A percentile compares a stretch with the other conserved stretches of the same genome.
Conservation (phyloP, 192 early-diverging fungal species). For the Umbelopsis sp. region DNA sequence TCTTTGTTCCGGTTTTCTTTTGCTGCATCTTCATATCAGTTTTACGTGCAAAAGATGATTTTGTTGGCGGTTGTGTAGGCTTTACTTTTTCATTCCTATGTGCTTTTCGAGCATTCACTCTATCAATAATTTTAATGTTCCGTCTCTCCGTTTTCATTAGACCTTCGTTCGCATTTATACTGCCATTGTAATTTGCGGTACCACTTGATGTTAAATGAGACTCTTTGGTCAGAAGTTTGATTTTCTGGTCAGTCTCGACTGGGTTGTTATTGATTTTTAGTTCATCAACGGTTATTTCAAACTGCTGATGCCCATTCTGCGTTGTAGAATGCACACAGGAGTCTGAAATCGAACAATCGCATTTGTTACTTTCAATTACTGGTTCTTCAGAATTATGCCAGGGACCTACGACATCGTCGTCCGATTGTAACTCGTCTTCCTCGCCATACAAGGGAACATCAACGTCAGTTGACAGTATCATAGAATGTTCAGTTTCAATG, state of each 20-base stretch:
- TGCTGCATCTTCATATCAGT: conserved; percentile 25
- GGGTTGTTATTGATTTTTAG: too few species aligned
- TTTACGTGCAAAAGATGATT: conserved; percentile 21
- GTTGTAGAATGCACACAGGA: too few species aligned
- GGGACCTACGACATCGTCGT: conserved; percentile 36
- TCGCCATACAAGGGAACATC: not conserved
- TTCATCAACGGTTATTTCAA: too few species aligned
- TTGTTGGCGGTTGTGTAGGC: conserved; percentile 15
- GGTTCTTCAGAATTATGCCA: conserved; percentile 24
- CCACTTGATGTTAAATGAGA: not conserved
- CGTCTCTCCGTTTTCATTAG: conserved; percentile 1
- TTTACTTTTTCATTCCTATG: conserved; percentile 11
- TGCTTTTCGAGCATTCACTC: conserved; percentile 8
- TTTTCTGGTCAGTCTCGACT: not conserved
- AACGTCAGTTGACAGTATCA: not conserved
- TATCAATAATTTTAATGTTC: not conserved
- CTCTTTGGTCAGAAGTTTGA: not conserved
- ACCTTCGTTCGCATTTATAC: not conserved
- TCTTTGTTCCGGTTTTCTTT: not conserved
- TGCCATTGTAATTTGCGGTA: not conserved
- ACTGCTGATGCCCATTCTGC: too few species aligned
- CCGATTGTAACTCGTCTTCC: conserved; percentile 24
- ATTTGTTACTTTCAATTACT: too few species aligned
- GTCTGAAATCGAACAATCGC: not conserved
- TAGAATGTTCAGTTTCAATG: not conserved